phyloP scores from a whole-genome alignment of 495 filamentous ascomycete genomes.

The Talaromyces wortmannii region DNA sequence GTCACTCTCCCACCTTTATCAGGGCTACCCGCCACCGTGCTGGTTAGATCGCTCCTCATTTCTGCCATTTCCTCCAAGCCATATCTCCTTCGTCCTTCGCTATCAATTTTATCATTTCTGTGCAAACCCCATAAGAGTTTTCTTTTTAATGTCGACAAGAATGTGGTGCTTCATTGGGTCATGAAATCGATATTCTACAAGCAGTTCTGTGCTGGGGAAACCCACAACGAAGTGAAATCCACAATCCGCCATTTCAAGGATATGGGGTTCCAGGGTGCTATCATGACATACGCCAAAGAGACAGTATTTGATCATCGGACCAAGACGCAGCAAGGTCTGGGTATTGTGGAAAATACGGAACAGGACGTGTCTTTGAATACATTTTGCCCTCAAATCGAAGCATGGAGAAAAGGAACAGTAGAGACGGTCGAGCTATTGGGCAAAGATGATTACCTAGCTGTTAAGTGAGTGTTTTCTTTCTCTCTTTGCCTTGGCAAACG shows the following conservation, averaged over 20 bases:
- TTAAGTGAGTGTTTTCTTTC: conserved; percentile 50
- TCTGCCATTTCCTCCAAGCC: conserved; percentile 70
- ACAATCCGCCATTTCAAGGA: conserved; percentile 29
- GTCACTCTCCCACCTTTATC: conserved; percentile 45
- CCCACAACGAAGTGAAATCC: conserved; percentile 17
- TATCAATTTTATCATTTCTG: conserved; percentile 56
- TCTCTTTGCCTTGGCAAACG: background rate
- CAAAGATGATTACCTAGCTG: conserved; percentile 69
- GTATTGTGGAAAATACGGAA: conserved; percentile 10
- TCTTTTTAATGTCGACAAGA: conserved; percentile 34
- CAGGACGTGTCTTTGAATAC: background rate
- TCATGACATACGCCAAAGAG: conserved; percentile 40
- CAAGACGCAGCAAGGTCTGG: conserved; percentile 18
- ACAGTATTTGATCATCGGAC: conserved; percentile 31
- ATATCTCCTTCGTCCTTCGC: conserved; percentile 54
- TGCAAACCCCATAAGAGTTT: conserved; percentile 17
- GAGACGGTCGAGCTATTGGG: conserved; percentile 62
- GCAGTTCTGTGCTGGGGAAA: conserved; percentile 43
- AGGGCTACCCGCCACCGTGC: conserved; percentile 56
- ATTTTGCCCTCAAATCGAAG: conserved; percentile 48
- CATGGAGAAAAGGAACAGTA: conserved; percentile 64
- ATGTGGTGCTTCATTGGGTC: conserved; percentile 28
- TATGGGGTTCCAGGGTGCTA: conserved; percentile 37
- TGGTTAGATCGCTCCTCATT: conserved; percentile 71
- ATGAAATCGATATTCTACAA: conserved; percentile 40